Conservation (phyloP, 805 yeast genomes). For the Komagataella ulmi region DNA sequence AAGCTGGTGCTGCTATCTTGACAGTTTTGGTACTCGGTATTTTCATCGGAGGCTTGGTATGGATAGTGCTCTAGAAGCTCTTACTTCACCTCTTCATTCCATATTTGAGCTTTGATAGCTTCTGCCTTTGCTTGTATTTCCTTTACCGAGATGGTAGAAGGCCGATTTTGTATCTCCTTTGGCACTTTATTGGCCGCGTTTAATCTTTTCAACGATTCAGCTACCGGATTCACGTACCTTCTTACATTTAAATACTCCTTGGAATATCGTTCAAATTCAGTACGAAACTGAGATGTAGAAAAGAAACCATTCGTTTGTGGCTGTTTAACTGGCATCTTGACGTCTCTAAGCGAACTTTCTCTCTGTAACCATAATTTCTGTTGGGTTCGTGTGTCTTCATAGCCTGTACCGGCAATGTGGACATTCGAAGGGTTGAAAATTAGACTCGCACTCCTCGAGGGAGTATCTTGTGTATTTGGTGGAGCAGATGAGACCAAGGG, state of each 20-base stretch:
- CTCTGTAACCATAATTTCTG: conserved; percentile 77
- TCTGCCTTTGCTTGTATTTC: not conserved
- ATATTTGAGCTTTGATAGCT: not conserved
- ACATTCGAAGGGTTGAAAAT: not conserved
- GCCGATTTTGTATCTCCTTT: not conserved
- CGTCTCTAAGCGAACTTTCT: conserved; percentile 56
- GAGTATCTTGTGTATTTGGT: not conserved
- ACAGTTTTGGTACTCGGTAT: conserved; percentile 62
- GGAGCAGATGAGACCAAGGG: not conserved
- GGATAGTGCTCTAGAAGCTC: conserved; percentile 43
- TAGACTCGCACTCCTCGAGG: not conserved
- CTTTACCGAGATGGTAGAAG: not conserved
- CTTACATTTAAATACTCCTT: conserved; percentile 62
- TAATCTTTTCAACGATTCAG: conserved; percentile 44
- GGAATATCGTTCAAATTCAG: conserved; percentile 70
- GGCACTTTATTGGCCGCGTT: conserved; percentile 10
- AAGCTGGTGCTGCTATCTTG: conserved; percentile 81
- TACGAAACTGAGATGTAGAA: conserved; percentile 43
- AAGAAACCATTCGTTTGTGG: conserved; percentile 18
- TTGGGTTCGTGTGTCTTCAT: conserved; percentile 60
- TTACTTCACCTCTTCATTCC: not conserved
- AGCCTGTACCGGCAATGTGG: conserved; percentile 6
- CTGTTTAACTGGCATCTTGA: conserved; percentile 15
- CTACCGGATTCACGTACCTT: conserved; percentile 58
- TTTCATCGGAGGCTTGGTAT: conserved; percentile 52